These are phyloP conservation scores for Hypoxylon sp. DNA, from an alignment of 2,329 filamentous ascomycete species.

Conservation along the genomic window DNA sequence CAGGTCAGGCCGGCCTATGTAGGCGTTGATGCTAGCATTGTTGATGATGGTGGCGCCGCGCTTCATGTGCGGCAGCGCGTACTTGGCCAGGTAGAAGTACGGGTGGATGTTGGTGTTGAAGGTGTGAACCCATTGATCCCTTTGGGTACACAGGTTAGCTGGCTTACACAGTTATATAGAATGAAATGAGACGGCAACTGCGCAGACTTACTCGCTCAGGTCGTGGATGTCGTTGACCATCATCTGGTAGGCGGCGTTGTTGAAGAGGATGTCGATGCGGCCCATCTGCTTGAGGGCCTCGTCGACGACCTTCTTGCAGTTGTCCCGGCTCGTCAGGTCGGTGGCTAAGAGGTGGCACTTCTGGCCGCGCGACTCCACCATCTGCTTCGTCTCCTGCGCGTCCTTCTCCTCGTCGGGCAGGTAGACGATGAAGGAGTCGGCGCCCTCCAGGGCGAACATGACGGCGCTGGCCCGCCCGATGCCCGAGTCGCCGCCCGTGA, in stretches of 20 bases:
- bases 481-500: conserved; percentile 84
- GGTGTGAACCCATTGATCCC: conserved; percentile 81
- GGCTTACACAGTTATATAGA: not conserved
- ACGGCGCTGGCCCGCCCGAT: conserved; percentile 82
- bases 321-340: conserved; percentile 73
- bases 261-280: conserved; percentile 77
- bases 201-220: conserved; percentile 69
- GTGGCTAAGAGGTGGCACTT: conserved; percentile 73
- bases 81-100: conserved; percentile 84
- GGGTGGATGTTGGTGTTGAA: conserved; percentile 88
- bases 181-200: not conserved
- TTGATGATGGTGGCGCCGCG: conserved; percentile 84
- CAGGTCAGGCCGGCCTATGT: conserved; percentile 82
- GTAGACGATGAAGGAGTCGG: conserved; percentile 78
- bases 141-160: conserved; percentile 51
- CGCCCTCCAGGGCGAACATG: conserved; percentile 84
- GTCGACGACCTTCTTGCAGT: conserved; percentile 77
- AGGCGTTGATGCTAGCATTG: conserved; percentile 85
- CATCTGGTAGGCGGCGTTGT: conserved; percentile 82
- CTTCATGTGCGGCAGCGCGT: conserved; percentile 79
- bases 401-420: conserved; percentile 81
- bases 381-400: conserved; percentile 77
- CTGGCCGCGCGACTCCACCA: conserved; percentile 74
- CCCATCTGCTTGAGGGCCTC: conserved; percentile 74
- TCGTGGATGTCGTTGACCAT: conserved; percentile 78